phyloP scores from a whole-genome alignment of 441 rosid species.

The Arabidopsis lyrata region DNA sequence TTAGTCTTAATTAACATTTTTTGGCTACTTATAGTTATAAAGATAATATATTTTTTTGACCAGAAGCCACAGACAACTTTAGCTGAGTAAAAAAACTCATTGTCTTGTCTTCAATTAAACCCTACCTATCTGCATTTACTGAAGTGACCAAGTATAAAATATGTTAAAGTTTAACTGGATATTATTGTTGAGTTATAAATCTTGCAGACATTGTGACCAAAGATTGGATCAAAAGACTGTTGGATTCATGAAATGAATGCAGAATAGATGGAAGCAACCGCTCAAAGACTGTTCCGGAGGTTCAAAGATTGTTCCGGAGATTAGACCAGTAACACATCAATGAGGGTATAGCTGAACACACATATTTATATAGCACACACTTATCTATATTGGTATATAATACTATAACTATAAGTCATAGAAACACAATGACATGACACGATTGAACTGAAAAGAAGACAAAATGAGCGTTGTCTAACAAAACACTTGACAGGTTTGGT shows the following conservation, averaged over 20 bases:
- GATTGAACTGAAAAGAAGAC: slow-evolving; percentile 12
- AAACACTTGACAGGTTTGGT: neutral
- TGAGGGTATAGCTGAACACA: slow-evolving; percentile 1
- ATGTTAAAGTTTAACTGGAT: no score
- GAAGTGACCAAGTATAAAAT: no score
- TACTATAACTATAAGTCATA: neutral
- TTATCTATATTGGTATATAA: neutral
- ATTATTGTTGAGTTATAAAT: neutral
- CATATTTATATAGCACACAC: neutral
- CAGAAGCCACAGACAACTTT: neutral
- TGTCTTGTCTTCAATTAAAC: neutral
- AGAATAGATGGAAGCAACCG: slow-evolving; percentile 9
- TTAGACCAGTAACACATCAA: slow-evolving; percentile 11
- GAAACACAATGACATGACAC: neutral
- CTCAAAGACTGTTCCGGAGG: neutral
- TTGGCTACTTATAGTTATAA: neutral
- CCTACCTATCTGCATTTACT: no score
- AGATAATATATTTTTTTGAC: neutral
- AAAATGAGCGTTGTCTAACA: slow-evolving; percentile 9
- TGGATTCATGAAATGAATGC: neutral
- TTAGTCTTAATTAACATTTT: neutral
- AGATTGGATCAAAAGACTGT: slow-evolving; percentile 15
- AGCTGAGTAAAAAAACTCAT: neutral
- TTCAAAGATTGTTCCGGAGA: neutral
- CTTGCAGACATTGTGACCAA: slow-evolving; percentile 7